These are phyloP conservation scores for Brassica carinata DNA, from an alignment of 345 rosid species.

Conservation along the genomic window DNA sequence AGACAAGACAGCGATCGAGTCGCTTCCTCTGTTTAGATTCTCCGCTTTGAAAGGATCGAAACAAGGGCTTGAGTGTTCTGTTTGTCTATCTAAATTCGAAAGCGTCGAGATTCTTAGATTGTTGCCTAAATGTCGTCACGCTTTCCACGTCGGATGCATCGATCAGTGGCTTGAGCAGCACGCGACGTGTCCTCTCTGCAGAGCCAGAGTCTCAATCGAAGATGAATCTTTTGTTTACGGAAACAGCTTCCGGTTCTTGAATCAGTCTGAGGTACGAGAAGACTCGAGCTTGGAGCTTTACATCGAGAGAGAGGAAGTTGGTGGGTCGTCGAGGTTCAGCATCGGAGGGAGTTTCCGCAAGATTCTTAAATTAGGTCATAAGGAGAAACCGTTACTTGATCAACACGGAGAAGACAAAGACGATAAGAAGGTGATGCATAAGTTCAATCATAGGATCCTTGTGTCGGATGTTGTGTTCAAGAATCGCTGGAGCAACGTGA, in stretches of 20 bases:
- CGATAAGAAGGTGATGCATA: slow-evolving; percentile 48
- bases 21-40: slow-evolving; percentile 89
- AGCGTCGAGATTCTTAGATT: slow-evolving; percentile 70
- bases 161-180: slow-evolving; percentile 92
- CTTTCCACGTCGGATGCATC: slow-evolving; percentile 79
- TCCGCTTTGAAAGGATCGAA: slow-evolving; percentile 73
- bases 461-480: slow-evolving; percentile 71
- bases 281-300: slow-evolving; percentile 65
- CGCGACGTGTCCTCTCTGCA: slow-evolving; percentile 88
- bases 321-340: slow-evolving; percentile 67
- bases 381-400: slow-evolving; percentile 33
- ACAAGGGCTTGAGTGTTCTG: slow-evolving; percentile 84
- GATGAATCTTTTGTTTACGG: slow-evolving; percentile 58
- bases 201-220: slow-evolving; percentile 56
- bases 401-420: slow-evolving; percentile 11
- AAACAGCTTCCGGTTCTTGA: slow-evolving; percentile 60
- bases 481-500: slow-evolving; percentile 87
- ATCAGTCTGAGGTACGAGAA: slow-evolving; percentile 48
- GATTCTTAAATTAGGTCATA: slow-evolving; percentile 37
- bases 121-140: slow-evolving; percentile 85
- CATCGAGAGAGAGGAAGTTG: slow-evolving; percentile 51
- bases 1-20: slow-evolving; percentile 69
- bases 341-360: slow-evolving; percentile 76
- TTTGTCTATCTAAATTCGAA: slow-evolving; percentile 80
- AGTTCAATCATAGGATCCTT: slow-evolving; percentile 70